Base-by-base conservation (phyloP, 371 early-diverging fungal genomes). In the Lichtheimia corymbifera region DNA sequence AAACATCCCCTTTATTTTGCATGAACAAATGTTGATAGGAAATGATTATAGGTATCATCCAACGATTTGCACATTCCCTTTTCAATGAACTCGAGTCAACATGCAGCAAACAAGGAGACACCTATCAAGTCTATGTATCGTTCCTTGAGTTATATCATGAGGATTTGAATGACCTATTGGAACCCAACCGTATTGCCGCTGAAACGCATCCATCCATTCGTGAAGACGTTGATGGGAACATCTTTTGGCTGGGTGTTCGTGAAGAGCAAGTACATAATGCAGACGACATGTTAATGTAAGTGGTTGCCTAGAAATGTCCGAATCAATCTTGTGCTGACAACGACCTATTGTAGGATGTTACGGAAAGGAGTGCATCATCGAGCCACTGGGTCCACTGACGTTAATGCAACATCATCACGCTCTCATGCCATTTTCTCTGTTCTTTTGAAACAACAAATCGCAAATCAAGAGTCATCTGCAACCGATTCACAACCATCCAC, bases 361-460 rank as follows among this genome's bases (percentile, higher is more conserved):
- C 74, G 85, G 50, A 87, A 88, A 71, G 94, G 97, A 60, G 87
- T 89, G 7, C 66, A 86, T 50, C 84, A 89, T 73, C 83, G 99
- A 60, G 95, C 93, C 35, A 97, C 98, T 3, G 94, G 93, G 24
- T 82, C 92, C 11, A 99, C 99, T 14, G 93, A 95, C 56, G 97
- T 98, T 98, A 99, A 99, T 79, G 91, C 86, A 44, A 79, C 90
- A 45, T 96, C 96, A 0, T 97, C 97, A 7, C 80, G 99, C 67
- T 96, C 97, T 20, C 99, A 99, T 77, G 99, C 98, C 45, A 96
- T 99, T 55, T 98, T 98, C 77, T 90, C 94, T n/a, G 88, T 97
- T 4, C 87, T 89, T 20, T 82, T 97, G 51, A 71, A 79, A 17
- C 93, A 93, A 68, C 85, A 88, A 56, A 84, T 64, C 11, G 35